Conservation (phyloP, 148 eudicot species). For the Spergularia bocconei region DNA sequence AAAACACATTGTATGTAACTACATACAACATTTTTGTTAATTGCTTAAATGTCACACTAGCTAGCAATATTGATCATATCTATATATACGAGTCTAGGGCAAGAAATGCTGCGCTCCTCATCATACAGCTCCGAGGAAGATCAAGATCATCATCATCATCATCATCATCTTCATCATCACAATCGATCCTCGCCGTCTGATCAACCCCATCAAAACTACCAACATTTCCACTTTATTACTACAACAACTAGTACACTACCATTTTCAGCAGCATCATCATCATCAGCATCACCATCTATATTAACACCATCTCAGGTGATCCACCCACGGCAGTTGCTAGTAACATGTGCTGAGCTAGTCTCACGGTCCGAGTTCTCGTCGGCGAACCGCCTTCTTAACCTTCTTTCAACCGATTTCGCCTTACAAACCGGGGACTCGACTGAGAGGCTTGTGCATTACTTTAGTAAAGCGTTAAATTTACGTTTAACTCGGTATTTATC, state of each 20-base stretch:
- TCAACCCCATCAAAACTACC: conserved; percentile 11
- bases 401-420: conserved; percentile 45
- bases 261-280: not conserved
- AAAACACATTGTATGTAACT: too few relatives aligned
- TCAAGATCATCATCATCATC: conserved; percentile 14
- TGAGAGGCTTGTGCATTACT: conserved; percentile 54
- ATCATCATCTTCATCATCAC: not conserved
- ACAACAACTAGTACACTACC: not conserved
- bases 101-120: conserved; percentile 40
- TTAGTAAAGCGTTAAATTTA: conserved; percentile 57
- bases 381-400: conserved; percentile 63
- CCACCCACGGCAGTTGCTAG: conserved; percentile 59
- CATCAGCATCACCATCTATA: conserved; percentile 15
- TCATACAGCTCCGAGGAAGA: conserved; percentile 37
- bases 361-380: conserved; percentile 55
- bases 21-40: too few relatives aligned
- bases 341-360: conserved; percentile 67
- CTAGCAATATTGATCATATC: too few relatives aligned
- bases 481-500: conserved; percentile 39
- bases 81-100: conserved; percentile 7
- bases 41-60: too few relatives aligned
- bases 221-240: not conserved
- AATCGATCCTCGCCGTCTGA: conserved; percentile 23
- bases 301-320: conserved; percentile 27
- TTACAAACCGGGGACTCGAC: conserved; percentile 70